Percentiles rank a stretch among this genome's conserved stretches.
These are phyloP conservation scores for Rutstroemia sp. DNA, from an alignment of 2,329 filamentous ascomycete genomes.

Conservation along the genomic window DNA sequence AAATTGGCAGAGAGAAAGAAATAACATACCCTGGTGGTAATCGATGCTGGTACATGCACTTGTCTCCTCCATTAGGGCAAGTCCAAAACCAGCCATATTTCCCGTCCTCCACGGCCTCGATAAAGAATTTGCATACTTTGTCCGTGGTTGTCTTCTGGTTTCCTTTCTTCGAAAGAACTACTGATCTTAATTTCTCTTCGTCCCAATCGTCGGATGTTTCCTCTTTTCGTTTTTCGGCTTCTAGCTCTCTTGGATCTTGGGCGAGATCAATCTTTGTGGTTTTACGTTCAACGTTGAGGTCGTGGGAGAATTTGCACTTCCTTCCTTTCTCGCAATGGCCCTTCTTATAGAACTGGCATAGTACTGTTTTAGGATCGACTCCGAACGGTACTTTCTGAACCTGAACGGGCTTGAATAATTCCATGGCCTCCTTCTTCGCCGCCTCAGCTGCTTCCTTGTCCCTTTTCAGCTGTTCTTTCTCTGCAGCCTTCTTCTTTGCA, in stretches of 20 bases:
- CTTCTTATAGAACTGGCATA: slow-evolving; percentile 97
- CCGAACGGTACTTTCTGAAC: slow-evolving; percentile 97
- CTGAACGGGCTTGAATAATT: slow-evolving; percentile 83
- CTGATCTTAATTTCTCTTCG: slow-evolving; percentile 86
- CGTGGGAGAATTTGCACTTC: slow-evolving; percentile 98
- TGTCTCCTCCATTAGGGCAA: slow-evolving; percentile 92
- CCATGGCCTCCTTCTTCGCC: slow-evolving; percentile 71
- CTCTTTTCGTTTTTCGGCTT: slow-evolving; percentile 72
- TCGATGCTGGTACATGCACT: slow-evolving; percentile 98
- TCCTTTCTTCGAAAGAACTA: slow-evolving; percentile 92
- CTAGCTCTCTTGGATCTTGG: slow-evolving; percentile 68
- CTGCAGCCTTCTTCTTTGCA: slow-evolving; percentile 71
- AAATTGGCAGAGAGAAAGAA: neutral
- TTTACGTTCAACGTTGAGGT: slow-evolving; percentile 82
- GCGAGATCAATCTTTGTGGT: slow-evolving; percentile 89
- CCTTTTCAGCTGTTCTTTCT: slow-evolving; percentile 63
- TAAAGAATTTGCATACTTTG: slow-evolving; percentile 99
- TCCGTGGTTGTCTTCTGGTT: slow-evolving; percentile 94
- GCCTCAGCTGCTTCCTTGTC: slow-evolving; percentile 89
- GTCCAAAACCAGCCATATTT: slow-evolving; percentile 99
- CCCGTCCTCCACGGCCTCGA: slow-evolving; percentile 92
- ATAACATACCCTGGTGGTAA: slow-evolving; percentile 79
- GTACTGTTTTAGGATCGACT: slow-evolving; percentile 93
- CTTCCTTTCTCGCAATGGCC: slow-evolving; percentile 94
- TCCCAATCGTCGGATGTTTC: slow-evolving; percentile 98